A percentile compares a stretch with the other conserved stretches of the same genome.
Evolutionary conservation across 768 basidiomycete genomes (phyloP).

Genomic region (Lactarius quietus): DNA sequence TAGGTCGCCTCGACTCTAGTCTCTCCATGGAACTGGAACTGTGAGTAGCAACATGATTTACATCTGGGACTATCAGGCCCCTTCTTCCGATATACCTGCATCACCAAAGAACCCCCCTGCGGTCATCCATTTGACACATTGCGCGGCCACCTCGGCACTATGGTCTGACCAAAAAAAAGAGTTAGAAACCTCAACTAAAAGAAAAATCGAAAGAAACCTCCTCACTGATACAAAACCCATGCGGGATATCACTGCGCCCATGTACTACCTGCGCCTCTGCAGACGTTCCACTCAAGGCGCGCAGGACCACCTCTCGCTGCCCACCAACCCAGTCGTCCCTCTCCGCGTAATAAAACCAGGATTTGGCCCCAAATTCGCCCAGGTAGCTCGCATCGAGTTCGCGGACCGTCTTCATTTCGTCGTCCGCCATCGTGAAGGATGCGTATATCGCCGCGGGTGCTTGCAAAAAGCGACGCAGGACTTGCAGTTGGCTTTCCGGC

Average conservation of each 20-base stretch:
- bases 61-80: too few species aligned
- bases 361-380: conserved; percentile 35
- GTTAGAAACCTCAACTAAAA: neutral
- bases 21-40: too few species aligned
- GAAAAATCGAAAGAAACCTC: neutral
- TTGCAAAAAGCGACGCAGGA: conserved; percentile 47
- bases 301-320: conserved; percentile 42
- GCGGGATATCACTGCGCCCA: conserved; percentile 50
- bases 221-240: conserved; percentile 74
- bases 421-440: conserved; percentile 56
- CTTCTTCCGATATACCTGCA: too few species aligned
- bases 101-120: too few species aligned
- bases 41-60: too few species aligned
- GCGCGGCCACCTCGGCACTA: too few species aligned
- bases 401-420: conserved; percentile 63
- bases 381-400: conserved; percentile 48
- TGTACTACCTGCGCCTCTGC: conserved; percentile 41
- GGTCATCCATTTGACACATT: conserved; percentile 26
- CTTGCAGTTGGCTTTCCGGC: conserved; percentile 45
- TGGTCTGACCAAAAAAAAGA: conserved; percentile 38
- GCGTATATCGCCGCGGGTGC: conserved; percentile 52
- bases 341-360: conserved; percentile 59
- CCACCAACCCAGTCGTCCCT: conserved; percentile 68
- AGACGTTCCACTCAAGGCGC: conserved; percentile 37
- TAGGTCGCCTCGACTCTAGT: too few species aligned